Evolutionary conservation across 495 filamentous ascomycete species (phyloP).

Genomic region (Podospora pseudopauciseta): DNA sequence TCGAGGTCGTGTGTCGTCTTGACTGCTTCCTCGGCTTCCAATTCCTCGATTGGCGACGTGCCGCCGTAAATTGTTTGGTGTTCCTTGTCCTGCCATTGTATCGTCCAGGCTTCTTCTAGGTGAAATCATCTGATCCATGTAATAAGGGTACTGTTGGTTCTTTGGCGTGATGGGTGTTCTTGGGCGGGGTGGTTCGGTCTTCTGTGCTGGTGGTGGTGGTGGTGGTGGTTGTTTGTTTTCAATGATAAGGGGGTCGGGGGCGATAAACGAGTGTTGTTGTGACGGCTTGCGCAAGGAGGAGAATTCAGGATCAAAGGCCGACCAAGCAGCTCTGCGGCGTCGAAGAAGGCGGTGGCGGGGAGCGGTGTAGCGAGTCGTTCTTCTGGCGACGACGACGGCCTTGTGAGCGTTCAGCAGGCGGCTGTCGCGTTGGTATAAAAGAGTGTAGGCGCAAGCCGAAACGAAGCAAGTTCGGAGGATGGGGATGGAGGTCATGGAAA

Average conservation of each 20-base stretch:
- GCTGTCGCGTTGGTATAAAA: constrained; percentile 33
- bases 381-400: constrained; percentile 35
- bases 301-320: constrained; percentile 21
- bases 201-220: neutral
- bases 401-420: constrained; percentile 32
- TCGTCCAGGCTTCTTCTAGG: constrained; percentile 32
- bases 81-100: constrained; percentile 22
- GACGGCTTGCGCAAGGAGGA: constrained; percentile 22
- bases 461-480: constrained; percentile 34
- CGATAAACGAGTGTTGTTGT: constrained; percentile 20
- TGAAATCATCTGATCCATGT: constrained; percentile 29
- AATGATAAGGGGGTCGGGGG: neutral
- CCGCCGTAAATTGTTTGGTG: constrained; percentile 16
- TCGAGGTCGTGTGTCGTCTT: constrained; percentile 22
- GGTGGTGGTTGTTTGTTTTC: neutral
- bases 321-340: constrained; percentile 26
- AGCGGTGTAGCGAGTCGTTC: constrained; percentile 26
- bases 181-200: neutral
- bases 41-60: constrained; percentile 10
- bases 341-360: constrained; percentile 22
- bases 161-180: constrained; percentile 1
- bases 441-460: constrained; percentile 36
- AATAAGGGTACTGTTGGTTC: neutral
- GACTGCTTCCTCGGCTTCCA: constrained; percentile 15
- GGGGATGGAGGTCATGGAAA: constrained; percentile 35